Evolutionary conservation across 2,329 filamentous ascomycete species (phyloP), one percentile per base, ranked within the genome.

Genomic region (Herpotrichia juniperi): DNA sequence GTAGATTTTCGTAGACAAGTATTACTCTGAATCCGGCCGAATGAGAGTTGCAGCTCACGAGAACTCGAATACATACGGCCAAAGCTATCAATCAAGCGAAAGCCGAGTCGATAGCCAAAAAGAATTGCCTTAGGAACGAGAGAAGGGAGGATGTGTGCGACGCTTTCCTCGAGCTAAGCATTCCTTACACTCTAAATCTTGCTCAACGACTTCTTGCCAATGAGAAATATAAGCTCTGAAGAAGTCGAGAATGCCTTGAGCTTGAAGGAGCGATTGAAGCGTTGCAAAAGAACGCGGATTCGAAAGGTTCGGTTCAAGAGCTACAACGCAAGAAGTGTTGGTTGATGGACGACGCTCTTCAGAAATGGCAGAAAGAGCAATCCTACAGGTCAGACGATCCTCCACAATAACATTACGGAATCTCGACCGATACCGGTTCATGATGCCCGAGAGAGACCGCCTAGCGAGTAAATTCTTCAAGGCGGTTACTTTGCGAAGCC

Each of bases 281-380:
- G n/a, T n/a, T n/a, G n/a, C n/a, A n/a, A n/a, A n/a, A n/a, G n/a
- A n/a, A n/a, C 22, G 22, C 45, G 22, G 45, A 48, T 48, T 10
- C 31, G 31, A 48, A 16, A 48, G 39, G 45, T 32, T 21, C 39
- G 17, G 31, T 39, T 48, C 39, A 31, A 16, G 26, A 48, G 26
- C 26, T 39, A 21, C 32, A 48, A 48, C 26, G 26, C 30, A 19
- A 54, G 48, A 54, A 51, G 42, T 22, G 28, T 22, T 47, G 24
- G 40, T 37, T 54, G 21, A 51, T 51, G 22, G 35, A 50, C 19
- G 47, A 26, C 34, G 51, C 46, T 42, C 54, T 57, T 21, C 35
- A 43, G 19, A 57, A 55, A 42, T 57, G 31, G 51, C 46, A 57
- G 48, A 57, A 57, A 30, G 37, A 42, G 35, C 44, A 57, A 34